Base-by-base conservation (phyloP, 2,329 filamentous ascomycete species). In the Fusarium sp. region DNA sequence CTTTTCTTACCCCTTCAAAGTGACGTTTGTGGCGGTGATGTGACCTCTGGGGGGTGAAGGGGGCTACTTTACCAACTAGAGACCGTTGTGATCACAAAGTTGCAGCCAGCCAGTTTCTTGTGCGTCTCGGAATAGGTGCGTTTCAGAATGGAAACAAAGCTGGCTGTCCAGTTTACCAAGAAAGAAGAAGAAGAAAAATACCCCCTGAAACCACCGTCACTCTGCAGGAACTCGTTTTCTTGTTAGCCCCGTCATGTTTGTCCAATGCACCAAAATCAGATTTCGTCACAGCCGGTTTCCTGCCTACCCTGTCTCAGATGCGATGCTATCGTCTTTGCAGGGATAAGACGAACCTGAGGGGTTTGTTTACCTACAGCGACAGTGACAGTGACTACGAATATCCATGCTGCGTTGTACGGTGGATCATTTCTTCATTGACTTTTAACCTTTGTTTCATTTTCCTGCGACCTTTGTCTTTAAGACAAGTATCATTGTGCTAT, bases 341-440 rank as follows among this genome's bases (percentile, higher is more conserved):
- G 71, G 62, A 46, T 62, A 44, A n/a, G 56, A 63, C 55, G 71
- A 73, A 73, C 71, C 59, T 73, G 71, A 73, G 71, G 71, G 71
- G 71, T 56, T 56, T 62, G 55, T 24, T n/a, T 49, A n/a, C n/a
- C 22, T 35, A 44, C 35, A 40, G 33, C 17, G 28, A 30, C 28
- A 40, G 33, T 20, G 20, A 40, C 48, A 30, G 28, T 30, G 28
- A 30, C 28, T 30, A 30, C 14, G 28, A 44, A 35, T 44, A 11
- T 14, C 30, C 19, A 52, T 30, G 24, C 15, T 52, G n/a, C 22
- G 15, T 19, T 17, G n/a, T 33, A 26, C 24, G 35, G 56, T 28
- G 22, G 30, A 47, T 22, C 54, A 19, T 13, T 26, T 9, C 8
- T 37, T 11, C 35, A 37, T 37, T 19, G 14, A 33, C 30, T 33